phyloP scores from a whole-genome alignment of 495 filamentous ascomycete genomes.

The Copromyces sp. region DNA sequence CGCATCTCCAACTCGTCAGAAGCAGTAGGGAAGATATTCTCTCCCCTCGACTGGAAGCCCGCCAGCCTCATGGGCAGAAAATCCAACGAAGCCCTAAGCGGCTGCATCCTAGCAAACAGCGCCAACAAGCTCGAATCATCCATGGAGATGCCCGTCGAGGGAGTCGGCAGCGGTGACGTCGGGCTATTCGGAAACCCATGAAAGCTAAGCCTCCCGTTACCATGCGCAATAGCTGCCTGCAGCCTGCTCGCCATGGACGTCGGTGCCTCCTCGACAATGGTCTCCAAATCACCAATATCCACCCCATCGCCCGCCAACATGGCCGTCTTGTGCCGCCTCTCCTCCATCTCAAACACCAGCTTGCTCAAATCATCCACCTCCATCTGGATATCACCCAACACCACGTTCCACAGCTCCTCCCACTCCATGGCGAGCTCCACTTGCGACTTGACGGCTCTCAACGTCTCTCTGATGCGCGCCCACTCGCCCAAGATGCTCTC shows the following conservation, averaged over 20 bases:
- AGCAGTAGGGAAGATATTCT: conserved; percentile 69
- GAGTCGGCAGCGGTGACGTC: conserved; percentile 45
- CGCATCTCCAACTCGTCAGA: conserved; percentile 78
- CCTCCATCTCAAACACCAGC: conserved; percentile 94
- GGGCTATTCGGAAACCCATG: conserved; percentile 45
- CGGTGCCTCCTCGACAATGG: conserved; percentile 84
- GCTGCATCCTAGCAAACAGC: conserved; percentile 90
- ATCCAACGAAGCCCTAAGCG: conserved; percentile 81
- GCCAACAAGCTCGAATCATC: conserved; percentile 77
- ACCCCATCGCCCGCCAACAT: conserved; percentile 50
- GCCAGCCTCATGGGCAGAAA: conserved; percentile 94
- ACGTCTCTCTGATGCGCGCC: conserved; percentile 61
- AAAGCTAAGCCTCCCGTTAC: conserved; percentile 55
- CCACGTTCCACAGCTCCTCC: conserved; percentile 92
- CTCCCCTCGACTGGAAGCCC: conserved; percentile 69
- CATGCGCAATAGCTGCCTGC: conserved; percentile 16
- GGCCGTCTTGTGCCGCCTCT: conserved; percentile 66
- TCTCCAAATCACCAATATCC: conserved; percentile 85
- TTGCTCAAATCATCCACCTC: conserved; percentile 77
- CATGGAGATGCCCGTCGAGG: conserved; percentile 47
- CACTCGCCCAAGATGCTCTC: conserved; percentile 77
- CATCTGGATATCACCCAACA: conserved; percentile 83
- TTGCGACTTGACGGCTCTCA: conserved; percentile 73
- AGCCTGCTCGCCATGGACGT: conserved; percentile 33
- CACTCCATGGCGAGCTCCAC: conserved; percentile 97